A percentile compares a stretch with the other conserved stretches of the same genome.
Conservation (phyloP, 2,329 filamentous ascomycete genomes). For the Aspergillus proliferans region DNA sequence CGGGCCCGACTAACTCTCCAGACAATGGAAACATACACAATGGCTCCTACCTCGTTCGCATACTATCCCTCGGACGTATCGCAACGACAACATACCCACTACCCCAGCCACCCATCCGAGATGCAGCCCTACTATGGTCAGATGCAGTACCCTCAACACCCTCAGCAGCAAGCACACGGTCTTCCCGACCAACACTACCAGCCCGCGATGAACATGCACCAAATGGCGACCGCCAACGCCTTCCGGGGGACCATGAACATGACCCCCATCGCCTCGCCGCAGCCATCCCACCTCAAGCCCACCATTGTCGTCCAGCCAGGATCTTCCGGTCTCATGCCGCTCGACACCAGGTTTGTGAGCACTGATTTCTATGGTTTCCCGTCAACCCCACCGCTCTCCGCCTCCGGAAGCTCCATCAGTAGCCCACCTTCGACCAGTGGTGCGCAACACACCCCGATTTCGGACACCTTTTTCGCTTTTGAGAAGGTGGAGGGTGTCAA, state of each 20-base stretch:
- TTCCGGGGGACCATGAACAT: conserved; percentile 36
- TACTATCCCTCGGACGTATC: conserved; percentile 77
- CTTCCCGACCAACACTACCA: conserved; percentile 26
- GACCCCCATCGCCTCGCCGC: conserved; percentile 71
- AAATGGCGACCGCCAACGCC: conserved; percentile 37
- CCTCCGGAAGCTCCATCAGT: conserved; percentile 75
- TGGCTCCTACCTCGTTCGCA: conserved; percentile 68
- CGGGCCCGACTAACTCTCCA: background rate
- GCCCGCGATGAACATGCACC: conserved; percentile 41
- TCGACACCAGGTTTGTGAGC: conserved; percentile 69
- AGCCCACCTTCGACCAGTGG: conserved; percentile 72
- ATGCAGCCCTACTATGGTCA: conserved; percentile 40
- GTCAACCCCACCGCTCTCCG: conserved; percentile 79
- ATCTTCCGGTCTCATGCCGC: conserved; percentile 49
- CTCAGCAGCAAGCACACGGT: conserved; percentile 13
- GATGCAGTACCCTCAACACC: conserved; percentile 20
- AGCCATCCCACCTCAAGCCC: conserved; percentile 68
- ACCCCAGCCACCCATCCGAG: conserved; percentile 58
- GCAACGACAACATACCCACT: conserved; percentile 71
- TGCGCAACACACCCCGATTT: conserved; percentile 73
- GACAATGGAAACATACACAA: conserved; percentile 60
- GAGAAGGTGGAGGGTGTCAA: conserved; percentile 63
- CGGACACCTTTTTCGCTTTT: conserved; percentile 68
- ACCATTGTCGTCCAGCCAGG: conserved; percentile 61
- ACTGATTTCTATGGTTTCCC: conserved; percentile 65